Conservation (phyloP, 2,329 filamentous ascomycete genomes). For the Colletotrichum falcatum region DNA sequence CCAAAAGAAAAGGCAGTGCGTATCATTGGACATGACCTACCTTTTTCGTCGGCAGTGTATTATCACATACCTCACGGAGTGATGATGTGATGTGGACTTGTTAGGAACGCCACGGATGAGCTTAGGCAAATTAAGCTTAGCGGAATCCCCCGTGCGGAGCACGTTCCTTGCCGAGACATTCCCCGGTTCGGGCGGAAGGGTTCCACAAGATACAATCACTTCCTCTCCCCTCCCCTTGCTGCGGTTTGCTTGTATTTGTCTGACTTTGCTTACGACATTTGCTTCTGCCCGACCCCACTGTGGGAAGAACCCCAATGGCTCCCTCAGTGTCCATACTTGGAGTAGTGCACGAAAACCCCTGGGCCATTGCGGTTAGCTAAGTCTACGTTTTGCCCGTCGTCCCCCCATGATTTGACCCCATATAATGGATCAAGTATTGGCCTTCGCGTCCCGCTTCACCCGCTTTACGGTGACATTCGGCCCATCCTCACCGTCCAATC, state of each 20-base stretch:
- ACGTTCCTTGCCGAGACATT: not conserved
- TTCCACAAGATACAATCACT: no score
- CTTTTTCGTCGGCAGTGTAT: no score
- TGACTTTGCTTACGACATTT: not conserved
- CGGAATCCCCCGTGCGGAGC: not conserved
- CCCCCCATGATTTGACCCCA: not conserved
- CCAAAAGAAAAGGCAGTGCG: not conserved
- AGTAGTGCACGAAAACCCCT: conserved; percentile 5
- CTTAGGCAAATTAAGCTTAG: conserved; percentile 28
- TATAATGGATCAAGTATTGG: not conserved
- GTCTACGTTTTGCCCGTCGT: not conserved
- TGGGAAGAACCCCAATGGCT: not conserved
- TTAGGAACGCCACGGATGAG: conserved; percentile 3
- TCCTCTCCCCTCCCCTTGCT: no score
- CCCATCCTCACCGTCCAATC: not conserved
- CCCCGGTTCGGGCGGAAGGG: not conserved
- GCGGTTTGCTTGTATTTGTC: not conserved
- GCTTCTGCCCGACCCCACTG: not conserved
- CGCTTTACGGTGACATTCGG: conserved; percentile 9
- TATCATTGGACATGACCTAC: not conserved
- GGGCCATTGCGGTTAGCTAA: not conserved
- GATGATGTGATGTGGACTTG: conserved; percentile 23
- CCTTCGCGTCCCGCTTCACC: not conserved
- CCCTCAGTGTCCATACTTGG: not conserved
- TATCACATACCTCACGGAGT: not conserved